Evolutionary conservation across 345 rosid genomes (phyloP).

Genomic region (Camelina neglecta): DNA sequence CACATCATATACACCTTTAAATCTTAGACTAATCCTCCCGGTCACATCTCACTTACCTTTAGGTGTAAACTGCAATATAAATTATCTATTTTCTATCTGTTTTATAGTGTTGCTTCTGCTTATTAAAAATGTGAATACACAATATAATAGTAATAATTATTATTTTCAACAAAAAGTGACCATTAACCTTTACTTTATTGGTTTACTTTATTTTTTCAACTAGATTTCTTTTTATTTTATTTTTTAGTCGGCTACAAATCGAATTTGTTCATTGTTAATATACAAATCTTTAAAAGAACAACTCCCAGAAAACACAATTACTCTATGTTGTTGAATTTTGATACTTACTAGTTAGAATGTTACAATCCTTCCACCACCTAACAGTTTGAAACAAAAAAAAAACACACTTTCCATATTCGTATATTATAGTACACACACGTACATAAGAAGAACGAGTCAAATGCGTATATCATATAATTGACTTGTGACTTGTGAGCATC

Average conservation of each 20-base stretch:
- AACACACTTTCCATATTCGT: neutral
- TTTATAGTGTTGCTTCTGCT: too few relatives aligned
- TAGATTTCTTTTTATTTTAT: neutral
- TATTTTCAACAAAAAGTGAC: too few relatives aligned
- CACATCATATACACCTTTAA: neutral
- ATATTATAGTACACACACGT: constrained; percentile 9
- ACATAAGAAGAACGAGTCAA: neutral
- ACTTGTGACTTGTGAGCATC: neutral
- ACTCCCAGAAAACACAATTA: too few relatives aligned
- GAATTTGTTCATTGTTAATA: neutral
- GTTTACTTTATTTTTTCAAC: neutral
- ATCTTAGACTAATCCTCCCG: neutral
- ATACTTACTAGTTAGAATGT: constrained; percentile 4
- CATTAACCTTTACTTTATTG: neutral
- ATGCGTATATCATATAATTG: neutral
- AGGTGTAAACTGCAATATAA: too few relatives aligned
- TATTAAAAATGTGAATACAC: too few relatives aligned
- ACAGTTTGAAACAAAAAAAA: neutral
- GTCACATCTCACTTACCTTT: neutral
- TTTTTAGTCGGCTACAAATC: neutral
- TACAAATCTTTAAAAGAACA: neutral
- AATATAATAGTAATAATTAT: too few relatives aligned
- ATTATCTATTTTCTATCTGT: too few relatives aligned
- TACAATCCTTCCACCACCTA: constrained; percentile 12
- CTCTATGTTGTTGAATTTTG: neutral